Evolutionary conservation across 1,284 basidiomycete genomes (phyloP), one percentile per base, ranked within the genome.

Genomic region (Microbotryum lychnidis-dioicae): DNA sequence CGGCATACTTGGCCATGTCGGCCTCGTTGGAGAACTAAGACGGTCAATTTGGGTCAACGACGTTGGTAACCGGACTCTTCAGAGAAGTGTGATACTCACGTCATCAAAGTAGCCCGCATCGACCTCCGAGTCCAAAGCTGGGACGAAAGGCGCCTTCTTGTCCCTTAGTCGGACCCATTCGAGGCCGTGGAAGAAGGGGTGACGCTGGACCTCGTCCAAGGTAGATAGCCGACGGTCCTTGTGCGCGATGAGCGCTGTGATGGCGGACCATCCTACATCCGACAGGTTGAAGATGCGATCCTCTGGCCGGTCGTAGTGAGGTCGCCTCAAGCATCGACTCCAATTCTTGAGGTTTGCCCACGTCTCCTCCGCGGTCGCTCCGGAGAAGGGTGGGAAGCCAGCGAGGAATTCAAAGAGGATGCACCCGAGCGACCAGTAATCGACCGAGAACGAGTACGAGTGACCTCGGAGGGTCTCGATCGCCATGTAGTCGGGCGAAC

Each of bases 331-430:
- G 4, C 93, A 73, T 70, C 88, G 88, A 27, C 86, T 83, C 96
- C 96, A 99, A 75, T 97, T 97, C 78, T 97, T 97, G 70, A 99
- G 79, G 76, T 98, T 98, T 23, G 91, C 91, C 92, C 96, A 99
- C 0, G 96, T 99, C 77, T 99, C 96, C 72, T 99, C 94, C 0
- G 93, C 88, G 0, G 87, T 91, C 50, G 87, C 84, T 16, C 96
- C 96, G 57, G 89, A 94, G 79, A 98, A 99, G 0, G 96, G 96
- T 12, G 96, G 96, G 79, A 97, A 98, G 25, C 92, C 92, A 20
- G 73, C 66, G 14, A 74, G 61, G 61, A 74, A 74, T 69, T 74
- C 92, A 78, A 97, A 99, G 31, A 99, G 79, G 71, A 99, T 98
- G 75, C 96, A 98, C 12, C 96, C 96, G 5, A 99, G 82, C 6